Evolutionary conservation across 2,329 filamentous ascomycete genomes (phyloP).

Genomic region (Diaporthe aspalathi): DNA sequence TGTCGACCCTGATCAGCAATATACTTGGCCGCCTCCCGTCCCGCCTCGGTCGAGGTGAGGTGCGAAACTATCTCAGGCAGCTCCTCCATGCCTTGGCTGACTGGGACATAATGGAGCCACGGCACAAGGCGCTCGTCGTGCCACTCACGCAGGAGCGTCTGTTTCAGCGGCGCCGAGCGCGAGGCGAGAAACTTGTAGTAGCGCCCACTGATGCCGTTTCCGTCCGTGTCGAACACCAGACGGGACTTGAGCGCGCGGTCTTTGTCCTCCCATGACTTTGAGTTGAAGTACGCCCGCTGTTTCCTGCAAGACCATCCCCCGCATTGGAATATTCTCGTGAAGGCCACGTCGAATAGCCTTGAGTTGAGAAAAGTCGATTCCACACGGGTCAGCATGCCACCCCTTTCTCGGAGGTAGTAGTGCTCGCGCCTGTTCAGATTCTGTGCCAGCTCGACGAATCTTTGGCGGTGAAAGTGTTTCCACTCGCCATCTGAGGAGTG

Average conservation of each 20-base stretch:
- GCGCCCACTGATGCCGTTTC: constrained; percentile 66
- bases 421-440: constrained; percentile 12
- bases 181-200: constrained; percentile 64
- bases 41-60: constrained; percentile 57
- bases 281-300: constrained; percentile 41
- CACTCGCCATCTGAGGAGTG: constrained; percentile 20
- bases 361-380: constrained; percentile 28
- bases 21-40: constrained; percentile 57
- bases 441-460: constrained; percentile 36
- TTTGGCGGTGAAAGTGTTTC: constrained; percentile 34
- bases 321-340: constrained; percentile 34
- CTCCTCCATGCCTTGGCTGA: constrained; percentile 62
- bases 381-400: neutral
- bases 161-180: constrained; percentile 60
- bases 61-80: constrained; percentile 63
- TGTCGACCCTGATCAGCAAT: constrained; percentile 65
- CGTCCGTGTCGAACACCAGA: constrained; percentile 65
- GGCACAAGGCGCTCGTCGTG: constrained; percentile 66
- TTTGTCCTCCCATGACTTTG: constrained; percentile 28
- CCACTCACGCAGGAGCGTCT: constrained; percentile 66
- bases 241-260: constrained; percentile 49
- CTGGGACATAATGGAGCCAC: constrained; percentile 68
- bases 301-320: constrained; percentile 34
- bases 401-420: constrained; percentile 3
- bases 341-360: constrained; percentile 36